Base-by-base conservation (phyloP, 306 rosid genomes). In the Citrullus amarus region DNA sequence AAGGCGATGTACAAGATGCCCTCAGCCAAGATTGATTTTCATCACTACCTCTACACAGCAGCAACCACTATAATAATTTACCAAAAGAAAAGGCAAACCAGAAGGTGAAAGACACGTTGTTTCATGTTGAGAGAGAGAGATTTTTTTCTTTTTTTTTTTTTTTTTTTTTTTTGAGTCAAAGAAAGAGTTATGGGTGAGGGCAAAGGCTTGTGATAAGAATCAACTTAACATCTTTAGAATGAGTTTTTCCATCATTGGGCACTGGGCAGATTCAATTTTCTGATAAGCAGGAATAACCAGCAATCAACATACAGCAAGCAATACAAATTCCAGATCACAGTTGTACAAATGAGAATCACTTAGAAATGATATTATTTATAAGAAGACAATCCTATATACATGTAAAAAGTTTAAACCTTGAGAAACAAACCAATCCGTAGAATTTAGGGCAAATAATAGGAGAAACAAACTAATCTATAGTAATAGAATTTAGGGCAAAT, bases 11-110 rank as follows among this genome's bases (percentile, higher is more conserved):
- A 38, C 14, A 71, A 71, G 38, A 72, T 72, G 59, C 60, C 77
- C 59, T 72, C 59, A 72, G 77, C 9, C 15, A 25, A 48, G 28
- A 71, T 71, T 48, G 59, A 50, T 48, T 48, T 71, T 71, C 77
- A 48, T 71, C 59, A 71, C 59, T 71, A 71, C 77, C 77, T 71
- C 77, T 48, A 71, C 58, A 22, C 77, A 15, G 18, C 76, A n/a
- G 36, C 76, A 70, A 46, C 76, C 57, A 70, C 38, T 5, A 46
- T 25, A 44, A 46, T 70, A 22, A 46, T 70, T 25, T 11, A 44
- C 17, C 36, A 20, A 70, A 70, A 70, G 36, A 20, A 22, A 44
- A 44, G 0, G 15, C 53, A 66, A n/a, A 59, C 13, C 16, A 20
- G 9, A 22, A 20, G 10, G 10, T 13, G 56, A 69, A 10, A 44